Conservation (phyloP, 1,284 basidiomycete species). For the Apiotrichum sp. region DNA sequence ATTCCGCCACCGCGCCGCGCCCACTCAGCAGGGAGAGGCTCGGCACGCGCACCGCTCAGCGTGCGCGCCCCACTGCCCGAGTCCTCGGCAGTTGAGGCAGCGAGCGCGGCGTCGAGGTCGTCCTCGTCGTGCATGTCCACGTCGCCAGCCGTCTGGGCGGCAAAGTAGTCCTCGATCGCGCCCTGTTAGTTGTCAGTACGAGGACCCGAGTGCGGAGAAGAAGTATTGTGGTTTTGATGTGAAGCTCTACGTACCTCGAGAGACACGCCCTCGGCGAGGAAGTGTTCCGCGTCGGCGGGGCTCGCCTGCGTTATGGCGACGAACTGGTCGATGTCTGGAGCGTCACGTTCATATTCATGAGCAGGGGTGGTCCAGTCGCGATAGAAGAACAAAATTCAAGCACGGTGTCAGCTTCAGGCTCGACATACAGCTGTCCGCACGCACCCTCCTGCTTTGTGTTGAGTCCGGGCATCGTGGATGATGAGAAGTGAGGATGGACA, state of each 20-base stretch:
- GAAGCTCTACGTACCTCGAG: slow-evolving; percentile 31
- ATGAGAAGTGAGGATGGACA: not conserved
- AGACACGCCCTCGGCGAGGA: slow-evolving; percentile 36
- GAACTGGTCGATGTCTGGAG: slow-evolving; percentile 42
- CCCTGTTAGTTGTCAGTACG: slow-evolving; percentile 19
- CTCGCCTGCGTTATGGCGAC: slow-evolving; percentile 42
- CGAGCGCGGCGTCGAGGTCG: slow-evolving; percentile 18
- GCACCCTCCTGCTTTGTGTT: slow-evolving; percentile 33
- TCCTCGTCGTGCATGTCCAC: slow-evolving; percentile 25
- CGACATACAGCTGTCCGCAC: not conserved
- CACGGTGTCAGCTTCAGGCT: not conserved
- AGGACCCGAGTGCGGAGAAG: not conserved
- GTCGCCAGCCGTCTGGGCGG: slow-evolving; percentile 29
- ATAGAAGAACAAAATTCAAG: not conserved
- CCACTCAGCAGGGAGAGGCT: slow-evolving; percentile 39
- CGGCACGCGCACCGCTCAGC: slow-evolving; percentile 27
- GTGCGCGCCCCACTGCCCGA: slow-evolving; percentile 24
- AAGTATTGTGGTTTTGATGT: not conserved
- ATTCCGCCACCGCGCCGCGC: slow-evolving; percentile 24
- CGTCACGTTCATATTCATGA: too few species aligned
- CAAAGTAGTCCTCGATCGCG: slow-evolving; percentile 43
- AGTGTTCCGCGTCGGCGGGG: slow-evolving; percentile 35
- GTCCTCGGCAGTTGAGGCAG: slow-evolving; percentile 5
- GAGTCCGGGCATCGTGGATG: slow-evolving; percentile 29
- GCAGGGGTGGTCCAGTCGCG: not conserved